Conservation (phyloP, 768 basidiomycete species). For the Russula emetica region DNA sequence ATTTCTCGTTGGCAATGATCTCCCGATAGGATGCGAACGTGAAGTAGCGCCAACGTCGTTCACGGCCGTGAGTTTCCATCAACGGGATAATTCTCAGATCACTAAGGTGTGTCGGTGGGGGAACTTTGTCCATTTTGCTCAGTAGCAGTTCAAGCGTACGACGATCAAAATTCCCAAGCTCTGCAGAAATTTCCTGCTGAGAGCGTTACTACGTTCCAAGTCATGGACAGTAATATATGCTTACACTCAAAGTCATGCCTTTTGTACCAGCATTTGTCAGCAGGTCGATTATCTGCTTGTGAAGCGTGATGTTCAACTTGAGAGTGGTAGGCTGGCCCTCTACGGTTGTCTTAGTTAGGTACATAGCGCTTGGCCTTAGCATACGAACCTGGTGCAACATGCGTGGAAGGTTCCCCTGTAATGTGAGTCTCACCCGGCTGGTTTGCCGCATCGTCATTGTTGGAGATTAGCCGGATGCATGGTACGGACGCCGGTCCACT, state of each 20-base stretch:
- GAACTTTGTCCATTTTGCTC: slow-evolving; percentile 56
- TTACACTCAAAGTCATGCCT: slow-evolving; percentile 72
- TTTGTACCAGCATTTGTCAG: slow-evolving; percentile 61
- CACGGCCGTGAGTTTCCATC: slow-evolving; percentile 79
- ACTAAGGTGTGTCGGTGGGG: slow-evolving; percentile 64
- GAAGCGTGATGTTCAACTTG: slow-evolving; percentile 63
- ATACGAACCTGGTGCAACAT: slow-evolving; percentile 36
- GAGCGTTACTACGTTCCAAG: background rate
- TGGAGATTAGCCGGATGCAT: slow-evolving; percentile 60
- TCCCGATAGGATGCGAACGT: slow-evolving; percentile 63
- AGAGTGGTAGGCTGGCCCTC: slow-evolving; percentile 30
- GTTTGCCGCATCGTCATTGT: slow-evolving; percentile 35
- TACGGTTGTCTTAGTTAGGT: slow-evolving; percentile 3
- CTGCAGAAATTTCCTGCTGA: slow-evolving; percentile 55
- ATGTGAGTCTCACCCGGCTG: slow-evolving; percentile 17
- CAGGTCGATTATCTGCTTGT: slow-evolving; percentile 74
- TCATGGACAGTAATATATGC: slow-evolving; percentile 17
- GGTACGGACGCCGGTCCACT: slow-evolving; percentile 44
- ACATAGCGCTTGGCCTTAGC: background rate
- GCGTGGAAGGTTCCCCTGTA: background rate
- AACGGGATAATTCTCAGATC: slow-evolving; percentile 67
- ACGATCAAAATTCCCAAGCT: slow-evolving; percentile 68
- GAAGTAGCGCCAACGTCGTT: slow-evolving; percentile 83
- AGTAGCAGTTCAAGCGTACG: slow-evolving; percentile 82
- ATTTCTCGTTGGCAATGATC: slow-evolving; percentile 59